Evolutionary conservation across 768 basidiomycete species (phyloP).

Genomic region (Termitomyces sp.): DNA sequence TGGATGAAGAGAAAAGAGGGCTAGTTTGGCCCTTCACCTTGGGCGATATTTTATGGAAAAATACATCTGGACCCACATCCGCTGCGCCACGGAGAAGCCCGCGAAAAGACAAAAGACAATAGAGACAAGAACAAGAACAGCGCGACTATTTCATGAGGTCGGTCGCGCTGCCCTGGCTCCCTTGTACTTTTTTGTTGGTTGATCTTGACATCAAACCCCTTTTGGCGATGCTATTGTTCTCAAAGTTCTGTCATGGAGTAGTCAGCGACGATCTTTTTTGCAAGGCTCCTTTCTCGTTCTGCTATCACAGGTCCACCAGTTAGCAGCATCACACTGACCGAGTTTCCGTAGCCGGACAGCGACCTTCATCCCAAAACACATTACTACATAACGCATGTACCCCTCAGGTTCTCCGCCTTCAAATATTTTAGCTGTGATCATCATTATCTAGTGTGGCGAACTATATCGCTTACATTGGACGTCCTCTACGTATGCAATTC

Average conservation of each 20-base stretch:
- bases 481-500: too few species aligned
- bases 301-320: background rate
- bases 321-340: background rate
- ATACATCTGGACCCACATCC: conserved; percentile 28
- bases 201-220: conserved; percentile 5
- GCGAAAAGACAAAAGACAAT: conserved; percentile 18
- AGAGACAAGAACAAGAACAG: conserved; percentile 14
- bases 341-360: background rate
- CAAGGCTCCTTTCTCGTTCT: background rate
- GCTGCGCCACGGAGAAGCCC: conserved; percentile 10
- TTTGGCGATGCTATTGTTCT: conserved; percentile 14
- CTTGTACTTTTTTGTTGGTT: conserved; percentile 14
- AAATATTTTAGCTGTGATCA: too few species aligned
- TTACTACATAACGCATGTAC: too few species aligned
- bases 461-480: background rate
- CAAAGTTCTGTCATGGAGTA: background rate
- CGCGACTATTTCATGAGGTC: background rate
- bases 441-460: background rate
- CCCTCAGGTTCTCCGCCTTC: too few species aligned
- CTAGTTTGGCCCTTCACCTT: conserved; percentile 3
- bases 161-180: background rate
- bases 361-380: background rate
- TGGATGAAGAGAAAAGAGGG: conserved; percentile 12
- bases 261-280: too few species aligned
- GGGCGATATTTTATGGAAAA: conserved; percentile 15